phyloP scores from a whole-genome alignment of 2,329 filamentous ascomycete genomes.

The Colletotrichum graminicola region DNA sequence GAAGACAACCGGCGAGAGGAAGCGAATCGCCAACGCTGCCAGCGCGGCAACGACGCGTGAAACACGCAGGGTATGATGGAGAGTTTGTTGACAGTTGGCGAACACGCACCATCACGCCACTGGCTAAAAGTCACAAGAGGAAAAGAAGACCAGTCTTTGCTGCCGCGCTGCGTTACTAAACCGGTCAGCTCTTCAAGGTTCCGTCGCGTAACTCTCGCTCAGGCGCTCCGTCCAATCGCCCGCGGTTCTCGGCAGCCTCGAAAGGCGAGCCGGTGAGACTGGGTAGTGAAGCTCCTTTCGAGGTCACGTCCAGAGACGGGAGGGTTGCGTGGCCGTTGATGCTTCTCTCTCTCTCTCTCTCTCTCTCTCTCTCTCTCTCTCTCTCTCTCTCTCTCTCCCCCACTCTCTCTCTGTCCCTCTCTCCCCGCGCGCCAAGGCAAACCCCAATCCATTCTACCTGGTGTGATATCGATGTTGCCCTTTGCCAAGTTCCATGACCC shows the following conservation, averaged over 20 bases:
- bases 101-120: not conserved
- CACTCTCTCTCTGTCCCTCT: not conserved
- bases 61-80: not conserved
- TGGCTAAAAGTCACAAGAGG: not conserved
- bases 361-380: not conserved
- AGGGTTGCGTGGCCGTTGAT: not conserved
- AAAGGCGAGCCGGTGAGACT: too few relatives aligned
- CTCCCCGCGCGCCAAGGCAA: not conserved
- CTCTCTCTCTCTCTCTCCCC: not conserved
- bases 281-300: too few relatives aligned
- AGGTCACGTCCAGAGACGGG: too few relatives aligned
- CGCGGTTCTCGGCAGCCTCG: slow-evolving; percentile 2
- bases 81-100: not conserved
- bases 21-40: not conserved
- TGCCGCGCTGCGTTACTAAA: not conserved
- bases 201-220: slow-evolving; percentile 11
- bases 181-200: slow-evolving; percentile 36
- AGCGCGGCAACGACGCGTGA: not conserved
- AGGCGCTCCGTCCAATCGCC: slow-evolving; percentile 17
- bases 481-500: slow-evolving; percentile 25
- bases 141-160: not conserved
- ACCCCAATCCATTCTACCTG: not conserved
- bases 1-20: not conserved
- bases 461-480: not conserved
- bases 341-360: not conserved